Conservation (phyloP, 2,329 filamentous ascomycete genomes). For the Neonectria coccinea region DNA sequence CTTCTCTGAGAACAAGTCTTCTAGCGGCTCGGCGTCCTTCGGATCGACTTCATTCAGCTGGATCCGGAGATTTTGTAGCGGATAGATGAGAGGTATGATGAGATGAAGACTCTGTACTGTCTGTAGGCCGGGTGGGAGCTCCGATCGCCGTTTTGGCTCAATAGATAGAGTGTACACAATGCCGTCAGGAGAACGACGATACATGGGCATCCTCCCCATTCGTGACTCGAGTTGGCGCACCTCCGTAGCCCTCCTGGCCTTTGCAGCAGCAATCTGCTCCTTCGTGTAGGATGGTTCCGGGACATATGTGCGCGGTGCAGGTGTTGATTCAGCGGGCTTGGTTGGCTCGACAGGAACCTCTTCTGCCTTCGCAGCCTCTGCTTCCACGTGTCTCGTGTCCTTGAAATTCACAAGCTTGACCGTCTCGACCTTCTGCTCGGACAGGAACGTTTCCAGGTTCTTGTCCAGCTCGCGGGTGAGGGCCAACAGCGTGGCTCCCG, state of each 20-base stretch:
- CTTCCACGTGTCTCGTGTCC: conserved; percentile 64
- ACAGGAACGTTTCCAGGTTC: conserved; percentile 76
- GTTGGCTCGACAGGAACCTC: conserved; percentile 13
- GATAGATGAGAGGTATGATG: conserved; percentile 78
- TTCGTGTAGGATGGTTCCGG: conserved; percentile 64
- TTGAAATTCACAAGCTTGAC: conserved; percentile 74
- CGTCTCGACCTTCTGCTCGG: conserved; percentile 77
- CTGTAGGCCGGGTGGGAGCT: conserved; percentile 71
- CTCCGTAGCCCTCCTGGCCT: conserved; percentile 72
- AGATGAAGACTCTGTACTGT: conserved; percentile 73
- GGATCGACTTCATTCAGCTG: conserved; percentile 73
- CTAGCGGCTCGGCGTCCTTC: conserved; percentile 70
- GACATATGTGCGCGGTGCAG: conserved; percentile 49
- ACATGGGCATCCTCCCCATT: conserved; percentile 75
- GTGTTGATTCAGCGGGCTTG: conserved; percentile 25
- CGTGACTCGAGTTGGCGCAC: conserved; percentile 80
- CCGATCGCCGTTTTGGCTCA: conserved; percentile 70
- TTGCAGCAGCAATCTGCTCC: conserved; percentile 72
- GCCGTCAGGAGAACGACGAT: conserved; percentile 76
- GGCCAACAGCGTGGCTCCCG: conserved; percentile 70
- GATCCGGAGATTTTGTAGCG: conserved; percentile 74
- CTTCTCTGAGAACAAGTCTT: conserved; percentile 73
- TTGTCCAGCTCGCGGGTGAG: conserved; percentile 78
- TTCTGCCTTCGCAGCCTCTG: conserved; percentile 25
- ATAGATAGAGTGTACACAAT: conserved; percentile 77